A percentile compares a stretch with the other conserved stretches of the same genome.
These are phyloP conservation scores for Exserohilum rostratum DNA, from an alignment of 2,329 filamentous ascomycete species.

Conservation along the genomic window DNA sequence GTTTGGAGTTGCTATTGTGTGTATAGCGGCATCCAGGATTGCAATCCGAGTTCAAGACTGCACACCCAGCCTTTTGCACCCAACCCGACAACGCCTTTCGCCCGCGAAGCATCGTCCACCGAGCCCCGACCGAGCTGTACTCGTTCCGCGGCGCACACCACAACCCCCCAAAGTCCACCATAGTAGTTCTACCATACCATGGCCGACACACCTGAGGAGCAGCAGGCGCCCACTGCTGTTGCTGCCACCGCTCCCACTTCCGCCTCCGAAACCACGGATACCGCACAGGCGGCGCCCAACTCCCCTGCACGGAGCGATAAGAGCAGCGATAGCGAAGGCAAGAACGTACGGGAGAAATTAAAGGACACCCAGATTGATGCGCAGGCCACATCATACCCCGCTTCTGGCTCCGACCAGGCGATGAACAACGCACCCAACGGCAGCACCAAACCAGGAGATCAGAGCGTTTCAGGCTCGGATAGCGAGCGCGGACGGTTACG, in stretches of 20 bases:
- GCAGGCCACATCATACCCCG: constrained; percentile 28
- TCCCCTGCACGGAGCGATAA: constrained; percentile 49
- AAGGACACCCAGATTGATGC: constrained; percentile 66
- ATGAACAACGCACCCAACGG: constrained; percentile 38
- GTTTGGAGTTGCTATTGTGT: constrained; percentile 14
- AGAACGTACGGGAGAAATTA: constrained; percentile 65
- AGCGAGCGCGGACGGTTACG: constrained; percentile 48
- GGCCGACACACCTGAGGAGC: constrained; percentile 34
- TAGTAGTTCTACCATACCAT: constrained; percentile 20
- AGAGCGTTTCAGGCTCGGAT: constrained; percentile 43
- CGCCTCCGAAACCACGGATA: constrained; percentile 15
- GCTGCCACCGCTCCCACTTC: constrained; percentile 15
- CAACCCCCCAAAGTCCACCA: constrained; percentile 5
- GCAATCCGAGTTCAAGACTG: neutral
- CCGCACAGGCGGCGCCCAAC: constrained; percentile 22
- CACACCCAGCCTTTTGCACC: neutral
- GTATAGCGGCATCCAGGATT: constrained; percentile 3
- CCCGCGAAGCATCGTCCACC: neutral
- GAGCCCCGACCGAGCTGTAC: neutral
- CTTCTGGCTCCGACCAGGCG: constrained; percentile 21
- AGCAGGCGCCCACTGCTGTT: constrained; percentile 8
- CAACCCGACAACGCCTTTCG: neutral
- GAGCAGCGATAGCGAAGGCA: constrained; percentile 57
- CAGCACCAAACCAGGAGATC: constrained; percentile 24
- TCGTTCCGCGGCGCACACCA: constrained; percentile 3